Evolutionary conservation across 1,139 yeast genomes (phyloP).

Genomic region (Taiozyma onychis): DNA sequence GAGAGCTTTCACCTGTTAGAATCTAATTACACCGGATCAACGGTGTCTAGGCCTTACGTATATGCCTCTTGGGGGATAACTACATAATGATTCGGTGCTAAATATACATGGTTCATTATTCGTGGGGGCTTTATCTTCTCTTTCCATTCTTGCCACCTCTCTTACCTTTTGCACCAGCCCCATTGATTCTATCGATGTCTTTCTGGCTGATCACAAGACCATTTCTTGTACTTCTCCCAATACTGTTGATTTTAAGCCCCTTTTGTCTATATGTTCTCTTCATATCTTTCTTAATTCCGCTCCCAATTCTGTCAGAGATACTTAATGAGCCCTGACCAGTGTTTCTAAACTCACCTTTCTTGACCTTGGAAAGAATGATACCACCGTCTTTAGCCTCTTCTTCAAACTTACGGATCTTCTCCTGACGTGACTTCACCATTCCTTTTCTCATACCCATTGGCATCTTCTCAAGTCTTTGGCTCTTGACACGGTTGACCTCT

Average conservation of each 20-base stretch:
- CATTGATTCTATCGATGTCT: conserved; percentile 54
- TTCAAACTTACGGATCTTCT: conserved; percentile 53
- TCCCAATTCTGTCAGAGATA: conserved; percentile 55
- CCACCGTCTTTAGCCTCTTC: conserved; percentile 86
- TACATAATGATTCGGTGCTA: neutral
- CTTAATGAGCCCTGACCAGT: conserved; percentile 40
- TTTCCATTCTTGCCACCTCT: neutral
- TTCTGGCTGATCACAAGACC: conserved; percentile 71
- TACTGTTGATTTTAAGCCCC: conserved; percentile 71
- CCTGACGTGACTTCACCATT: conserved; percentile 54
- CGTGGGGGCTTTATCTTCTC: neutral
- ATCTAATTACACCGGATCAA: too few species aligned
- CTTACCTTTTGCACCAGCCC: conserved; percentile 12
- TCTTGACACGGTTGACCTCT: conserved; percentile 34
- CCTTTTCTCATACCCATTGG: conserved; percentile 89
- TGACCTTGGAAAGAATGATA: conserved; percentile 55
- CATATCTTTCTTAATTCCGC: conserved; percentile 36
- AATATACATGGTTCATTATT: neutral
- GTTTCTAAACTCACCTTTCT: conserved; percentile 59
- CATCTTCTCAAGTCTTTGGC: conserved; percentile 57
- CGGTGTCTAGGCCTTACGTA: too few species aligned
- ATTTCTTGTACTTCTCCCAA: conserved; percentile 76
- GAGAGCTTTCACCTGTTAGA: too few species aligned
- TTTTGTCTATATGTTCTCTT: conserved; percentile 47
- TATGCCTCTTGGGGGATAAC: neutral